A percentile compares a stretch with the other conserved stretches of the same genome.
Evolutionary conservation across 441 rosid species (phyloP).

Genomic region (Bruguiera hainesii): DNA sequence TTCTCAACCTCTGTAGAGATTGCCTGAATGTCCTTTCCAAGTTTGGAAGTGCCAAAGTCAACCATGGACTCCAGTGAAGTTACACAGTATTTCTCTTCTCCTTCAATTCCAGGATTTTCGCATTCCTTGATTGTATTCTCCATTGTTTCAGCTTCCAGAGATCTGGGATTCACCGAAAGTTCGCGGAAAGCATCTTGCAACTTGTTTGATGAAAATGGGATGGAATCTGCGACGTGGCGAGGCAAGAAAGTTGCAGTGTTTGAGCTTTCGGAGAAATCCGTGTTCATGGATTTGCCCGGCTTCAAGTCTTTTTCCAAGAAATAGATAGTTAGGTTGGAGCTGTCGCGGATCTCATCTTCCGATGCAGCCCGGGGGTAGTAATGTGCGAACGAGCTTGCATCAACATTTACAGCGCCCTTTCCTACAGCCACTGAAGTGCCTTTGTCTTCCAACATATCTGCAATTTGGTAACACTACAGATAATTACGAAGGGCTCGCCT

Average conservation of each 20-base stretch:
- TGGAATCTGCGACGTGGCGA: conserved; percentile 19
- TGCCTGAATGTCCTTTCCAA: conserved; percentile 20
- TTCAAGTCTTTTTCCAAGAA: conserved; percentile 14
- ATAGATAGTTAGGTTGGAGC: conserved; percentile 37
- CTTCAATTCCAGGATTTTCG: conserved; percentile 23
- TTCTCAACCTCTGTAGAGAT: conserved; percentile 20
- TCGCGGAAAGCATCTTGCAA: conserved; percentile 15
- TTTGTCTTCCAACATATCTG: conserved; percentile 50
- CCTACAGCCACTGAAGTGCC: conserved; percentile 45
- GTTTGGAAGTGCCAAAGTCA: conserved; percentile 22
- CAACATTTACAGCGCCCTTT: conserved; percentile 27
- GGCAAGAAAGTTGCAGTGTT: conserved; percentile 21
- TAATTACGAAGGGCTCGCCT: conserved; percentile 2
- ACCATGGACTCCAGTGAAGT: conserved; percentile 33
- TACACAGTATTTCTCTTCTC: conserved; percentile 30
- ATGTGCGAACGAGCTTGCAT: neutral
- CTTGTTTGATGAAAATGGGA: conserved; percentile 28
- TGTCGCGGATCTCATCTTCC: conserved; percentile 51
- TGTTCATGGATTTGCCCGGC: conserved; percentile 1
- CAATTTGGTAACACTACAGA: conserved; percentile 4
- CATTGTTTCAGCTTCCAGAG: conserved; percentile 22
- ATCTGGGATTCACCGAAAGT: conserved; percentile 21
- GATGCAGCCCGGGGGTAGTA: conserved; percentile 32
- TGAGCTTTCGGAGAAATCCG: conserved; percentile 14
- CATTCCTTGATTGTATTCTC: conserved; percentile 23